phyloP scores from a whole-genome alignment of 2,329 filamentous ascomycete genomes.

The Truncatella angustata region DNA sequence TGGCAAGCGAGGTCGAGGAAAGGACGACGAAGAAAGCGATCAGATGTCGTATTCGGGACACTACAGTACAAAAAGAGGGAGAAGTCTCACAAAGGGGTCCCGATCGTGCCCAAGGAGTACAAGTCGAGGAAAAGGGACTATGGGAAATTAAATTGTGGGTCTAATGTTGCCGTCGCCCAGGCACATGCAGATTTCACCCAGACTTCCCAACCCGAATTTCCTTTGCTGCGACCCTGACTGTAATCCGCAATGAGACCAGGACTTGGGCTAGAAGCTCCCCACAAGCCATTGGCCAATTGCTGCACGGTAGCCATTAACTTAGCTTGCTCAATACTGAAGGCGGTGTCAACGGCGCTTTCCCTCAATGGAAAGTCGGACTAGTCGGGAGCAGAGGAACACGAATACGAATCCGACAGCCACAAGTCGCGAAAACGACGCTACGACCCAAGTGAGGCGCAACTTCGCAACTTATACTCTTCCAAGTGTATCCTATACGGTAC shows the following conservation, averaged over 20 bases:
- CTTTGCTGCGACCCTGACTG: background rate
- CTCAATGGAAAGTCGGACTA: background rate
- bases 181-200: background rate
- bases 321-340: background rate
- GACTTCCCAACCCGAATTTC: background rate
- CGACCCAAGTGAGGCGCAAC: background rate
- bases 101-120: background rate
- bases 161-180: background rate
- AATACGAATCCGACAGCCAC: constrained; percentile 5
- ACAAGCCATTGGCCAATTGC: background rate
- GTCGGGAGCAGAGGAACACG: background rate
- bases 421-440: background rate
- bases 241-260: too few species aligned
- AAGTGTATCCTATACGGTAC: too few species aligned
- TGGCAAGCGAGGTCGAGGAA: background rate
- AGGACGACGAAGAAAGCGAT: background rate
- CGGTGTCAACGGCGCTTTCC: too few species aligned
- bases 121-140: background rate
- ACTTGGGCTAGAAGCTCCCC: background rate
- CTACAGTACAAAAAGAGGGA: background rate
- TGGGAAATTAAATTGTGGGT: constrained; percentile 9
- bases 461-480: too few species aligned
- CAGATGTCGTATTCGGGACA: constrained; percentile 6
- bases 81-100: constrained; percentile 2
- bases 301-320: background rate